These are phyloP conservation scores for Echeveria elegans DNA, from an alignment of 164 flowering plant species.

Conservation along the genomic window DNA sequence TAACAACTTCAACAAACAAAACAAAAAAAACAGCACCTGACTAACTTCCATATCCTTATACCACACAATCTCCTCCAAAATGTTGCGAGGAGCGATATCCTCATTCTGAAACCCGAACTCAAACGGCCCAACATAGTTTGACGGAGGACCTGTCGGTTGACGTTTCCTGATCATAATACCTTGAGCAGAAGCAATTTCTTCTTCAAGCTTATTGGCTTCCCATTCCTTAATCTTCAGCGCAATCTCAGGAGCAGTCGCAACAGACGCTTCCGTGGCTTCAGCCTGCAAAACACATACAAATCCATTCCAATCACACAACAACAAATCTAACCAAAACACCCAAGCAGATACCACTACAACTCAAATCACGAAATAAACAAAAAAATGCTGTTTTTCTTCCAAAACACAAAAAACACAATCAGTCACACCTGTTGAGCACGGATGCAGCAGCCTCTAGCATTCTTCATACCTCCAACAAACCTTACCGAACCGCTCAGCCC, in stretches of 20 bases:
- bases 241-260: conserved; percentile 21
- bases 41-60: conserved; percentile 72
- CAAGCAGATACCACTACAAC: not conserved
- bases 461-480: not conserved
- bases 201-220: conserved; percentile 50
- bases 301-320: not conserved
- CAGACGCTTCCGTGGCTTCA: conserved; percentile 28
- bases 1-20: not conserved
- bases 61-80: conserved; percentile 94
- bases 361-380: not conserved
- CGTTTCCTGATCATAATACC: conserved; percentile 82
- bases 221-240: conserved; percentile 60
- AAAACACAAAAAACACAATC: not conserved
- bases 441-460: not conserved
- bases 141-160: conserved; percentile 75
- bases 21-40: conserved; percentile 24
- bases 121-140: conserved; percentile 82
- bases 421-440: not conserved
- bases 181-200: conserved; percentile 64
- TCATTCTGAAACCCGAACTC: conserved; percentile 71
- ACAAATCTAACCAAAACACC: not conserved
- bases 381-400: not conserved
- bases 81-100: conserved; percentile 85
- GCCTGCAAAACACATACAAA: conserved; percentile 24
- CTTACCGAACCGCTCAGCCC: not conserved